Evolutionary conservation across 495 filamentous ascomycete species (phyloP), one percentile per base, ranked within the genome.

Genomic region (Amphirosellinia nigrospora): DNA sequence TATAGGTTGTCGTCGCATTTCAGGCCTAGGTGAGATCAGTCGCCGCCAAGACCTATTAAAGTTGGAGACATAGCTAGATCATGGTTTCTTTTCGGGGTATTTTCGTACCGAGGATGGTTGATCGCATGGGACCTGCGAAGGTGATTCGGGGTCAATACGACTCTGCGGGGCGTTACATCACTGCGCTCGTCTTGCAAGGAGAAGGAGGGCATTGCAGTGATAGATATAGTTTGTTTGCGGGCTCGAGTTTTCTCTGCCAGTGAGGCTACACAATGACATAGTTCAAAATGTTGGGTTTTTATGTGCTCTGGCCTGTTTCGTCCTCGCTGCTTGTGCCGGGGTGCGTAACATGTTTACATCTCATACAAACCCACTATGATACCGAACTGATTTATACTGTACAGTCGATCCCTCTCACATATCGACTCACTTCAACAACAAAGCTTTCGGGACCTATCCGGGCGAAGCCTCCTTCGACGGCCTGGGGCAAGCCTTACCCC

Each of bases 401-500:
- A 28, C 60, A 78, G 75, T 75, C 73, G 38, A 56, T 75, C 30
- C 73, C 70, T 16, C 50, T 85, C 19, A 84, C 62, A 71, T 85
- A 48, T 68, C 74, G 3, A 52, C 75, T 1, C 74, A 71, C 23
- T 81, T 80, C 73, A 84, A 85, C 69, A 85, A 84, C 62, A 80
- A 80, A 38, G 83, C 78, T 0, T 83, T 85, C 70, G 83, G 81
- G 1, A 71, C 79, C 5, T 78, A 77, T 13, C 79, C 83, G 3
- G 79, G 78, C 11, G 84, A 84, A 23, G 77, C 82, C 0, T 77
- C 75, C 45, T 85, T 83, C 66, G 83, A 85, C 69, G 75, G 71
- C 19, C 56, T 77, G 8, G 77, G 78, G 34, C 81, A 83, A 65
- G 80, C 81, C 81, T 2, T 87, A 86, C 70, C 84, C 84, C 2